Evolutionary conservation across 805 yeast species (phyloP).

Genomic region (Candida bentonensis): DNA sequence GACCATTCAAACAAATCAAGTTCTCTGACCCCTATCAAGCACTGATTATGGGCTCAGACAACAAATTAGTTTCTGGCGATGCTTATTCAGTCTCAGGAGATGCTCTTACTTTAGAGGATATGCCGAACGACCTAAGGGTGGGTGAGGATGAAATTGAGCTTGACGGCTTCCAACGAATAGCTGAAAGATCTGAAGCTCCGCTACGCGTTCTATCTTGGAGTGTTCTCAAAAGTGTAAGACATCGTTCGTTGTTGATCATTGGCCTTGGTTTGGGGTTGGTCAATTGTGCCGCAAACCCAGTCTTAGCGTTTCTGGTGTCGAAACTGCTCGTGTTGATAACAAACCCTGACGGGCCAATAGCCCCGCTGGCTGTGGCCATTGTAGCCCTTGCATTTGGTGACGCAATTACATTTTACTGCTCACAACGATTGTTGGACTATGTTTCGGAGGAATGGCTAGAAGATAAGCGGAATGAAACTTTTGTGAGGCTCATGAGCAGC

Average conservation of each 20-base stretch:
- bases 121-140: background rate
- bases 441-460: constrained; percentile 59
- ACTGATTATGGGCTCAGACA: background rate
- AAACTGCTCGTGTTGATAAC: constrained; percentile 45
- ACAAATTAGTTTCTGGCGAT: too few species aligned
- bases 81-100: background rate
- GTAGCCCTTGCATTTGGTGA: constrained; percentile 49
- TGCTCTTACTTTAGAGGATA: background rate
- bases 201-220: background rate
- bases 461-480: constrained; percentile 34
- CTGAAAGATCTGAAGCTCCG: background rate
- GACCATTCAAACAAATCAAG: constrained; percentile 1
- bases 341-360: constrained; percentile 10
- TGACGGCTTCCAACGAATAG: background rate
- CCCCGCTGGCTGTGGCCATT: constrained; percentile 56
- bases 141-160: background rate
- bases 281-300: constrained; percentile 56
- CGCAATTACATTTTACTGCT: constrained; percentile 39
- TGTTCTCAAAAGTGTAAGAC: constrained; percentile 5
- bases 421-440: constrained; percentile 36
- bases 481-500: constrained; percentile 37
- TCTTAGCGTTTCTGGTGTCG: constrained; percentile 68
- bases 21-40: background rate
- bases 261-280: constrained; percentile 43
- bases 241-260: constrained; percentile 17